A percentile compares a stretch with the other conserved stretches of the same genome.
Evolutionary conservation across 352 stramenopile genomes (phyloP).

Genomic region (Phytophthora constricta): DNA sequence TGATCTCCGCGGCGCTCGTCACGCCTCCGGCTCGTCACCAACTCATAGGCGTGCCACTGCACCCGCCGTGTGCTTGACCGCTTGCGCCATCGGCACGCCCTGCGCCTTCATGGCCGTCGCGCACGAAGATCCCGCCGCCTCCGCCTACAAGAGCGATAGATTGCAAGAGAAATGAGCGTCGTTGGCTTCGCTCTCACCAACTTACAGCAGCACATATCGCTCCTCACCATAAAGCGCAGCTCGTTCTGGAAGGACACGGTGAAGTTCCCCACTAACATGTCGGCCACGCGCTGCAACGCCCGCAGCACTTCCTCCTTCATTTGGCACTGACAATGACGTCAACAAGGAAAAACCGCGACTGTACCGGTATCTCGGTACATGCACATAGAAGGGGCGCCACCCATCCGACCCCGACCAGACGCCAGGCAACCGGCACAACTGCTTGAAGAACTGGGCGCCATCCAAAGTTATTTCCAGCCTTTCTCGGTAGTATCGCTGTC

Average conservation of each 20-base stretch:
- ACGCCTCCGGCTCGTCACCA: conserved; percentile 1
- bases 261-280: conserved; percentile 86
- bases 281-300: conserved; percentile 65
- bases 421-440: neutral
- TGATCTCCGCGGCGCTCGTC: conserved; percentile 16
- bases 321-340: too few relatives aligned
- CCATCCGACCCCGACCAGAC: conserved; percentile 19
- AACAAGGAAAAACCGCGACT: neutral
- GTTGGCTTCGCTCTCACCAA: too few relatives aligned
- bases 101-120: conserved; percentile 69
- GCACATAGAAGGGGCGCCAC: neutral
- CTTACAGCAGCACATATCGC: too few relatives aligned
- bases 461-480: neutral
- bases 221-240: conserved; percentile 81
- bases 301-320: conserved; percentile 77
- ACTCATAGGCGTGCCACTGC: conserved; percentile 62
- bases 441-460: conserved; percentile 35
- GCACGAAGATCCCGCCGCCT: conserved; percentile 67
- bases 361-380: neutral
- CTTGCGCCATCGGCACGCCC: conserved; percentile 77
- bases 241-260: conserved; percentile 87
- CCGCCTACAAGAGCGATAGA: conserved; percentile 45
- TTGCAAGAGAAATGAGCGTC: neutral
- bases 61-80: conserved; percentile 72
- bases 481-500: too few relatives aligned